Conservation (phyloP, 176 grass and related monocot genomes). For the Triticum monococcum region DNA sequence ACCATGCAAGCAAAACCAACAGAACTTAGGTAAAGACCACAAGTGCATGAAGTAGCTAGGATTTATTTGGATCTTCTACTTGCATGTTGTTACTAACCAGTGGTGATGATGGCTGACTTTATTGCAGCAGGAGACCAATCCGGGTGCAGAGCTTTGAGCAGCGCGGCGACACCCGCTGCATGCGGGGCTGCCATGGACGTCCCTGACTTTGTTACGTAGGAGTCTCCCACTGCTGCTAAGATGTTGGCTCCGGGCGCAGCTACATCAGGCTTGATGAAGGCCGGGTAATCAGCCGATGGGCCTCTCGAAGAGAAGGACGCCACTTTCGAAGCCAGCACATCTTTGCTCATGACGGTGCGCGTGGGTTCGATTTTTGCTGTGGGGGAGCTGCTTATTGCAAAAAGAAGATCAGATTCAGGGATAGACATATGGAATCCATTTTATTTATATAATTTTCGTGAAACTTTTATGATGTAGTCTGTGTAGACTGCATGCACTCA, state of each 20-base stretch:
- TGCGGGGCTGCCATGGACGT: constrained; percentile 39
- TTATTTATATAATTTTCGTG: background rate
- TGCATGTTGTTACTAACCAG: background rate
- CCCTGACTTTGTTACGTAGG: background rate
- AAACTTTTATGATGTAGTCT: no score
- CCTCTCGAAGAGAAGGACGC: constrained; percentile 30
- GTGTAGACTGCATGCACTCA: no score
- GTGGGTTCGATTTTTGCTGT: constrained; percentile 18
- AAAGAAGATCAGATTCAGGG: background rate
- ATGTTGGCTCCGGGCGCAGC: constrained; percentile 31
- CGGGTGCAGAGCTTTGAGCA: constrained; percentile 34
- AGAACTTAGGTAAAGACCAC: no score
- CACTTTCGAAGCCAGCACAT: background rate
- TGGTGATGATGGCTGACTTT: constrained; percentile 12
- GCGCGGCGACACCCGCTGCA: background rate
- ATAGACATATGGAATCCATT: no score
- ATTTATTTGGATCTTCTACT: no score
- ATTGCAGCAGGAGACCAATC: constrained; percentile 26
- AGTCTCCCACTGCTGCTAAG: constrained; percentile 8
- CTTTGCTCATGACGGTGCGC: background rate
- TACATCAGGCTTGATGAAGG: background rate
- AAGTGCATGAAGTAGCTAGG: no score
- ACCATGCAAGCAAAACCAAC: no score
- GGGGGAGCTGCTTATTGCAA: background rate
- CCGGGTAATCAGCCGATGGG: background rate